phyloP scores from a whole-genome alignment of 768 basidiomycete genomes.

The Trametes elegans region DNA sequence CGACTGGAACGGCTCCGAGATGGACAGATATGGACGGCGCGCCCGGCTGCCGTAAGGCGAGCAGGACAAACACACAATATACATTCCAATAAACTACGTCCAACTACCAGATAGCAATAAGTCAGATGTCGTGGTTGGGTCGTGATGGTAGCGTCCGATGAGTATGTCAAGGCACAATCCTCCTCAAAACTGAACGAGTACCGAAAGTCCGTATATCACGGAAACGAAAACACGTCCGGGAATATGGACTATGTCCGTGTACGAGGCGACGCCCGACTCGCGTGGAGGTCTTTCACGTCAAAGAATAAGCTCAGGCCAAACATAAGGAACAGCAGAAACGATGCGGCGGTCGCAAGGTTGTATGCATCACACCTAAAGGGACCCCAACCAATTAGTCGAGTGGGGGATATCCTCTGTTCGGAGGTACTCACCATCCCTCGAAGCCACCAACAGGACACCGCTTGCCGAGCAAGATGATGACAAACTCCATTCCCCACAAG shows the following conservation, averaged over 20 bases:
- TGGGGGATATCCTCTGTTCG: not conserved
- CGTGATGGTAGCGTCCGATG: conserved; percentile 9
- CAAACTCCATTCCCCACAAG: conserved; percentile 58
- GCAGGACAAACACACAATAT: not conserved
- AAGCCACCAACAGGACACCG: conserved; percentile 62
- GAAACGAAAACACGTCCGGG: too few relatives aligned
- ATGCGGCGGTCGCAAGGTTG: conserved; percentile 61
- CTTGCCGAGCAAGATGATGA: conserved; percentile 59
- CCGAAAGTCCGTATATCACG: not conserved
- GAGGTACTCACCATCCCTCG: conserved; percentile 55
- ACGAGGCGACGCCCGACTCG: conserved; percentile 61
- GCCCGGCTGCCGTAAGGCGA: not conserved
- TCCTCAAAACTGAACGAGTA: not conserved
- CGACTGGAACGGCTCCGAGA: not conserved
- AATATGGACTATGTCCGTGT: conserved; percentile 41
- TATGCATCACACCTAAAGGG: conserved; percentile 66
- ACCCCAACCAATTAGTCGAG: conserved; percentile 1
- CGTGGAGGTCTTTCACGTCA: conserved; percentile 61
- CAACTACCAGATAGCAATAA: conserved; percentile 20
- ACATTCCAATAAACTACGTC: conserved; percentile 5
- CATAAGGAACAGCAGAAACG: conserved; percentile 54
- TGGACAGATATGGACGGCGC: not conserved
- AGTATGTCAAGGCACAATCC: not conserved
- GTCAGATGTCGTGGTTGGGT: conserved; percentile 18
- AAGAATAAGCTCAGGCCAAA: conserved; percentile 61